phyloP scores from a whole-genome alignment of 2,329 filamentous ascomycete species.

The Diaporthe amygdali region DNA sequence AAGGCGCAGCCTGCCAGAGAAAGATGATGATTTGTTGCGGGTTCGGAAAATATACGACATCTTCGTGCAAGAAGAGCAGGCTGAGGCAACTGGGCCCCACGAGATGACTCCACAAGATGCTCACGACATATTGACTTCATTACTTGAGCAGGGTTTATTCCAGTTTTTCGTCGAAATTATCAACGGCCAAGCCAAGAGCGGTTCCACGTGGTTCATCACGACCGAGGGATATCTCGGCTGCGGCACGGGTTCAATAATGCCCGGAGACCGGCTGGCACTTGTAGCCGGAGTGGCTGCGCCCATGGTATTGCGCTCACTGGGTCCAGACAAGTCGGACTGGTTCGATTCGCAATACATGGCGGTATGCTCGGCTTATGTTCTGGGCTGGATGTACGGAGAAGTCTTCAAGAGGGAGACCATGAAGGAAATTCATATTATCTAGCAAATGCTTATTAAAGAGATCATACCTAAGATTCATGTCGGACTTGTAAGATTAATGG shows the following conservation, averaged over 20 bases:
- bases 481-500: no score
- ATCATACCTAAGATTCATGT: no score
- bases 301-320: neutral
- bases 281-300: neutral
- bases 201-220: neutral
- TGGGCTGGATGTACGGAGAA: neutral
- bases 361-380: neutral
- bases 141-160: neutral
- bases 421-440: neutral
- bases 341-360: neutral
- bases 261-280: neutral
- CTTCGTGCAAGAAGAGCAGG: neutral
- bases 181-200: neutral
- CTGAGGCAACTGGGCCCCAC: neutral
- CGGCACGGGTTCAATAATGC: neutral
- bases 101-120: neutral
- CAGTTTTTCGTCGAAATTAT: neutral
- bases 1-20: no score
- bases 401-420: neutral
- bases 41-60: neutral
- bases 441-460: no score
- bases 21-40: neutral
- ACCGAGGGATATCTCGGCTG: neutral
- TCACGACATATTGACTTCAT: neutral
- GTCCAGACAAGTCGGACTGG: neutral